phyloP scores from a whole-genome alignment of 139 green algal species.

The Chlamydomonas sp. region DNA sequence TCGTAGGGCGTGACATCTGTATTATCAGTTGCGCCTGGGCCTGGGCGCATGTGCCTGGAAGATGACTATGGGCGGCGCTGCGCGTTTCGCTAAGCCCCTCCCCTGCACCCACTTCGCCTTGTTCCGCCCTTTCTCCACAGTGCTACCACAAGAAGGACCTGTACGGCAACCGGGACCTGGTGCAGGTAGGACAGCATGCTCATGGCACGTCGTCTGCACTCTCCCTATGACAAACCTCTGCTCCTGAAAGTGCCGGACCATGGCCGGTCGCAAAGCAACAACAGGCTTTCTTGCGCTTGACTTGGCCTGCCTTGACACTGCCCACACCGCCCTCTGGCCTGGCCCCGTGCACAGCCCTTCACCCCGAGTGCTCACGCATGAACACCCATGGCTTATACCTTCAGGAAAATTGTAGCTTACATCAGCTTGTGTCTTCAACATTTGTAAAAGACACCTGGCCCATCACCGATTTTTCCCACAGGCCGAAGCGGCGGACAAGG shows the following conservation, averaged over 20 bases:
- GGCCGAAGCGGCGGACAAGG: conserved; percentile 40
- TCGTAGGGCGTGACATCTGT: no score
- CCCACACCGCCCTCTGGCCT: neutral
- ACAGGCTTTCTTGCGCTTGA: neutral
- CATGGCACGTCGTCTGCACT: neutral
- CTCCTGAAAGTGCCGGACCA: no score
- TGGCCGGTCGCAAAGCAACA: neutral
- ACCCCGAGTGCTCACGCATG: neutral
- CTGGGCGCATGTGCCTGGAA: no score
- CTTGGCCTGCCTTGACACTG: neutral
- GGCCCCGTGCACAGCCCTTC: neutral
- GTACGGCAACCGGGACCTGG: conserved; percentile 73
- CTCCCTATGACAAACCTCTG: no score
- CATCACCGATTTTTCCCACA: neutral
- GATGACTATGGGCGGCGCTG: neutral
- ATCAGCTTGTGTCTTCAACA: neutral
- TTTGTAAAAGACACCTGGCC: no score
- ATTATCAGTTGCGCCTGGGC: no score
- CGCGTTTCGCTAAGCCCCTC: neutral
- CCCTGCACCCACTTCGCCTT: neutral
- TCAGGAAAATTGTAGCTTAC: neutral
- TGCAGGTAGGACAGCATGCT: conserved; percentile 21
- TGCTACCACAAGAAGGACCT: conserved; percentile 69
- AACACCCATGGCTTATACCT: neutral
- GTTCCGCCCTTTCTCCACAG: neutral